Base-by-base conservation (phyloP, 768 basidiomycete genomes). In the Lactarius tabidus region DNA sequence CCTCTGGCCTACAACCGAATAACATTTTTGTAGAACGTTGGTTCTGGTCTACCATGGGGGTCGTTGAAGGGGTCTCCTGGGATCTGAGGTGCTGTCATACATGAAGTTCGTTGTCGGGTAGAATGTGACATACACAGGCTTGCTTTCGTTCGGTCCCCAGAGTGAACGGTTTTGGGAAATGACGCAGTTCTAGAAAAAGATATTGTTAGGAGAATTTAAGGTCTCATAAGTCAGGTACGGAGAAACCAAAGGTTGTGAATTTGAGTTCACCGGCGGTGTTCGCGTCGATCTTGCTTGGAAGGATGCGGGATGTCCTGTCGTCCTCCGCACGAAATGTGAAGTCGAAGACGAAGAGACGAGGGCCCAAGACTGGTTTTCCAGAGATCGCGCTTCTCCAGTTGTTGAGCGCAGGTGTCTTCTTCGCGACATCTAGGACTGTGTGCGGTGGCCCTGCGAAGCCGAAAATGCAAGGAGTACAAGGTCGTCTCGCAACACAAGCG, bases 291-390 rank as follows among this genome's bases (percentile, higher is more conserved):
- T 39, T 17, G 38, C 23, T 39, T 26, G 35, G 56, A 57, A 39
- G 35, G 28, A 36, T n/a, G n/a, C n/a, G n/a, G 33, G 38, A 26
- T 7, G 56, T 39, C 26, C 28, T 18, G 4, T 23, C 38, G 23
- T 41, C 56, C 38, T 39, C 56, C 12, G 38, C 56, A 17, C 7
- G 56, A 28, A 57, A 26, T 26, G 38, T 9, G 17, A 3, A 3
- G 26, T 18, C 38, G 23, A 36, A 39, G 18, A 65, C 64, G 64
- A 66, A 57, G 14, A 54, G 18, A 66, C 29, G 10, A 8, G 33
- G 33, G 8, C n/a, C 33, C 33, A 8, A 33, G 33, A 33, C 33
- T 8, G 4, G 33, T 33, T 33, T 33, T 33, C 33, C 33, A 33
- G 33, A 33, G 33, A 33, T 33, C 33, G 33, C 33, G 33, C 33